A percentile compares a stretch with the other conserved stretches of the same genome.
Conservation (phyloP, 495 filamentous ascomycete species). For the Tuber borchii region DNA sequence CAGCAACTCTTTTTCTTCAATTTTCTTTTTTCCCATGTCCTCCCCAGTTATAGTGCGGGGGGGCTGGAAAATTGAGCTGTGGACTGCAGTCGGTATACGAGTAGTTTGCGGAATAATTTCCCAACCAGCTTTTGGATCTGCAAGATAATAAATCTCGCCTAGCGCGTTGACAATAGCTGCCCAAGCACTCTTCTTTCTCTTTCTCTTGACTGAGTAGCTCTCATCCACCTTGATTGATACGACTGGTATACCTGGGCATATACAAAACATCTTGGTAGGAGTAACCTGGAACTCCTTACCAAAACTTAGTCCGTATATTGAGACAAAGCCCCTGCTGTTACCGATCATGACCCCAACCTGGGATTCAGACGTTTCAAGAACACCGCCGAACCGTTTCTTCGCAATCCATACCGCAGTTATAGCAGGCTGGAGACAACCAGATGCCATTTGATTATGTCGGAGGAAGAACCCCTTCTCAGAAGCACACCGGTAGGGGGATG, state of each 20-base stretch:
- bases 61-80: constrained; percentile 42
- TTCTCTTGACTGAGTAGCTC: constrained; percentile 61
- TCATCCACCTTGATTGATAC: constrained; percentile 81
- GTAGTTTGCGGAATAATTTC: constrained; percentile 53
- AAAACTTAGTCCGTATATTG: constrained; percentile 68
- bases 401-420: constrained; percentile 85
- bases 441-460: constrained; percentile 14
- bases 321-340: constrained; percentile 78
- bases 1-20: constrained; percentile 68
- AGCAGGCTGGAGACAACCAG: constrained; percentile 42
- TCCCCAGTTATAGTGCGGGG: constrained; percentile 54
- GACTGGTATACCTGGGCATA: constrained; percentile 89
- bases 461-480: constrained; percentile 26
- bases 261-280: constrained; percentile 63
- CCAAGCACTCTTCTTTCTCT: constrained; percentile 67
- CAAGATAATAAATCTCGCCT: constrained; percentile 83
- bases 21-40: constrained; percentile 61
- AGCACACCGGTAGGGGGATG: constrained; percentile 21
- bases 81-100: constrained; percentile 50
- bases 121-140: constrained; percentile 61
- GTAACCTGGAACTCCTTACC: constrained; percentile 60
- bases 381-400: constrained; percentile 56
- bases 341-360: constrained; percentile 76
- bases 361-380: constrained; percentile 67
- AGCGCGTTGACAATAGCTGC: constrained; percentile 82